phyloP scores from a whole-genome alignment of 495 filamentous ascomycete genomes.

The Sphaerosporella brunnea region DNA sequence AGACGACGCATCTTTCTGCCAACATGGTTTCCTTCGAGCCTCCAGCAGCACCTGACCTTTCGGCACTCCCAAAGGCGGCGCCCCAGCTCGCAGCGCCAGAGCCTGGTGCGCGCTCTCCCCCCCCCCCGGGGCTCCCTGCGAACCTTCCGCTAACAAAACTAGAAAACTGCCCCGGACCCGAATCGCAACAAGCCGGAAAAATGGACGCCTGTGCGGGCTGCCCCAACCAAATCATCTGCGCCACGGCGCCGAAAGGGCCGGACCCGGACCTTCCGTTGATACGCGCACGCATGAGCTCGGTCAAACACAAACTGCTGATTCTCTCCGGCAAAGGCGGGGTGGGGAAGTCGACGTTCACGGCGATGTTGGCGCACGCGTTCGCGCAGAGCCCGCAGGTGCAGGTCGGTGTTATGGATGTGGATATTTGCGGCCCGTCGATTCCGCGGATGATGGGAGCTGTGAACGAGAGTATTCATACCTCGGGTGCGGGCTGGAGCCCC shows the following conservation, averaged over 20 bases:
- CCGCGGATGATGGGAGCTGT: slow-evolving; percentile 98
- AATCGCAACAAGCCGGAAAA: slow-evolving; percentile 68
- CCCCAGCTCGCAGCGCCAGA: slow-evolving; percentile 82
- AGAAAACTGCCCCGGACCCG: slow-evolving; percentile 92
- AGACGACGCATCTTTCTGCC: too few relatives aligned
- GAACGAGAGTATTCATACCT: slow-evolving; percentile 66
- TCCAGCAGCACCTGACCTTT: slow-evolving; percentile 13
- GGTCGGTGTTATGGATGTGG: slow-evolving; percentile 89
- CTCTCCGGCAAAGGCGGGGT: slow-evolving; percentile 93
- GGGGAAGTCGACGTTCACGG: slow-evolving; percentile 82
- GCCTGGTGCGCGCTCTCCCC: slow-evolving; percentile 37
- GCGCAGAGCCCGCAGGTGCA: slow-evolving; percentile 54
- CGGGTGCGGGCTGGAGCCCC: slow-evolving; percentile 60
- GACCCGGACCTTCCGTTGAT: slow-evolving; percentile 87
- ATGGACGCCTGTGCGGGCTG: slow-evolving; percentile 82
- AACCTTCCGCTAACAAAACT: slow-evolving; percentile 39
- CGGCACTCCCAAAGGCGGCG: slow-evolving; percentile 47
- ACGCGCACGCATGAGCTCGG: slow-evolving; percentile 56
- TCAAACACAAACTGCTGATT: slow-evolving; percentile 78
- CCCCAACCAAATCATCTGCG: slow-evolving; percentile 90
- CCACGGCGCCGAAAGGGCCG: slow-evolving; percentile 82
- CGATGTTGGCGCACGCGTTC: slow-evolving; percentile 71
- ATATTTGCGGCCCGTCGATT: slow-evolving; percentile 86
- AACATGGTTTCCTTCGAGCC: neutral
- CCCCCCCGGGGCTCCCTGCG: neutral